Evolutionary conservation across 768 basidiomycete species (phyloP).

Genomic region (Kwoniella sp.): DNA sequence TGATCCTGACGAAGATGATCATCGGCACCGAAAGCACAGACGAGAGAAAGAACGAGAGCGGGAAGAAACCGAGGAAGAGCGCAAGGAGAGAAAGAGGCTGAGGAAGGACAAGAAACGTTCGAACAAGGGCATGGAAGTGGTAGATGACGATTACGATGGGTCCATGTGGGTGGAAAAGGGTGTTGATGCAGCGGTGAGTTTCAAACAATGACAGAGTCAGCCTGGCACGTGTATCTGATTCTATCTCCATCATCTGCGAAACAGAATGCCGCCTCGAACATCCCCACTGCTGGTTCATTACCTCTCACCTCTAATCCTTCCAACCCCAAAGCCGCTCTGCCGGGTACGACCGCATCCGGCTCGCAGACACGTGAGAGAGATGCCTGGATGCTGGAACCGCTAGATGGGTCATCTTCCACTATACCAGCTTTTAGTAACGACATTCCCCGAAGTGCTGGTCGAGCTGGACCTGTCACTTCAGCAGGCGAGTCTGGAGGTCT

Average conservation of each 20-base stretch:
- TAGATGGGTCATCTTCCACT: constrained; percentile 43
- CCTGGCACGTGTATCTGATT: too few relatives aligned
- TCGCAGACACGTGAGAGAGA: constrained; percentile 65
- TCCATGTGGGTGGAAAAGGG: constrained; percentile 63
- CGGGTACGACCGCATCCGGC: constrained; percentile 58
- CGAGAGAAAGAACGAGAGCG: constrained; percentile 44
- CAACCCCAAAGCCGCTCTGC: constrained; percentile 61
- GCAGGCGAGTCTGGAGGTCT: constrained; percentile 27
- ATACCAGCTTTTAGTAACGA: constrained; percentile 38
- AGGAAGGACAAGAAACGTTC: constrained; percentile 55
- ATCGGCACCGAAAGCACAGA: constrained; percentile 28
- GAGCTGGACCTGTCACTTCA: neutral
- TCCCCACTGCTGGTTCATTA: constrained; percentile 74
- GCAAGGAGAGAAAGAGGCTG: constrained; percentile 38
- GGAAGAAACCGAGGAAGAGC: constrained; percentile 43
- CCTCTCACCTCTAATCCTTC: constrained; percentile 68
- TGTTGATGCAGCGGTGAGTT: constrained; percentile 37
- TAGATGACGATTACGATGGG: constrained; percentile 72
- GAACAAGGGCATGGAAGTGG: constrained; percentile 58
- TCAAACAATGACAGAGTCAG: neutral
- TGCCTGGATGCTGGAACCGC: constrained; percentile 81
- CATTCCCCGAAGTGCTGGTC: constrained; percentile 37
- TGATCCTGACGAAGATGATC: neutral
- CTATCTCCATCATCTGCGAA: neutral
- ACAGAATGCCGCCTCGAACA: constrained; percentile 60